Evolutionary conservation across 2,329 filamentous ascomycete species (phyloP).

Genomic region (Fusarium xylarioides): DNA sequence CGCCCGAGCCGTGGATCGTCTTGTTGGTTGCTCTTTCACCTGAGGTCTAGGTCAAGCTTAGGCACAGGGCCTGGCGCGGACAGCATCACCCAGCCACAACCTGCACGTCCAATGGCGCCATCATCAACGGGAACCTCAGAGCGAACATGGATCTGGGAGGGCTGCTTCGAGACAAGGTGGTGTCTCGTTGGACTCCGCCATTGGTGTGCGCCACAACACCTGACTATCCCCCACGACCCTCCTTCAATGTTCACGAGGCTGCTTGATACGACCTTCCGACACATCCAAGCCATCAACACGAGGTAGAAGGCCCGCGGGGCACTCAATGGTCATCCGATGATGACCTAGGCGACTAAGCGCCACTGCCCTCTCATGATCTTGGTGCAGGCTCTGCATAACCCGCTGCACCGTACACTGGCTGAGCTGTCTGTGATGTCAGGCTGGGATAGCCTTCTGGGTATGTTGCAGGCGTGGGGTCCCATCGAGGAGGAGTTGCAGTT

Average conservation of each 20-base stretch:
- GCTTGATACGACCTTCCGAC: constrained; percentile 39
- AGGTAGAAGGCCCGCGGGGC: constrained; percentile 11
- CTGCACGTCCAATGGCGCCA: constrained; percentile 39
- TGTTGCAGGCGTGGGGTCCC: constrained; percentile 52
- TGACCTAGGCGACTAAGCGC: constrained; percentile 27
- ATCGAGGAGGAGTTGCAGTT: constrained; percentile 51
- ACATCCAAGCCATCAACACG: constrained; percentile 37
- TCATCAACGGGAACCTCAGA: constrained; percentile 29
- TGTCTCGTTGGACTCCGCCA: constrained; percentile 38
- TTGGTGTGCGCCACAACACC: constrained; percentile 52
- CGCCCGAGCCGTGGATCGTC: constrained; percentile 5
- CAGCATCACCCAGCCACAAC: constrained; percentile 23
- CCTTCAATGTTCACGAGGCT: constrained; percentile 46
- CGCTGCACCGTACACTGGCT: constrained; percentile 53
- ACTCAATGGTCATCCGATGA: constrained; percentile 36
- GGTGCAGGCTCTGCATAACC: constrained; percentile 55
- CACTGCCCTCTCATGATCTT: constrained; percentile 49
- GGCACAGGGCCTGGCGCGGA: constrained; percentile 15
- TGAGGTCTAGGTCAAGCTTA: neutral
- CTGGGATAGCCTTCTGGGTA: constrained; percentile 53
- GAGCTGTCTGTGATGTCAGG: constrained; percentile 47
- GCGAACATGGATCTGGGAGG: constrained; percentile 16
- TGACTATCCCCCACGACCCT: constrained; percentile 48
- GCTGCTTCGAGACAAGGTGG: constrained; percentile 29
- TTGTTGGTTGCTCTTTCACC: constrained; percentile 2